Evolutionary conservation across 2,329 filamentous ascomycete species (phyloP), one percentile per base, ranked within the genome.

Genomic region (Purpureocillium takamizusanense): DNA sequence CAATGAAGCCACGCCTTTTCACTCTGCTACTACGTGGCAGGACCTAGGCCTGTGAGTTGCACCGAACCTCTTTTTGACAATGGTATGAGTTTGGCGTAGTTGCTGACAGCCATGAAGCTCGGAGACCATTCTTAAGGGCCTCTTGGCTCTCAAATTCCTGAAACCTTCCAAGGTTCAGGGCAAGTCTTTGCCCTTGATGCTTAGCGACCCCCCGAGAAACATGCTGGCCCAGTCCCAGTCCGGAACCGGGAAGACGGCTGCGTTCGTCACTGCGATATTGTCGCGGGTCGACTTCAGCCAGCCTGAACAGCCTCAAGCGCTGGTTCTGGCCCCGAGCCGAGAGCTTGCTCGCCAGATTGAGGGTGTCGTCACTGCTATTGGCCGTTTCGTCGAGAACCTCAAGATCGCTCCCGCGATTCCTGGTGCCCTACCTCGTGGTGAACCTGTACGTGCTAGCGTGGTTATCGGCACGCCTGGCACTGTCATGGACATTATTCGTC

Each of bases 221-320:
- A 84, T 98, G 75, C 90, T 98, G 55, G 92, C 89, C 4, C 92
- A 98, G 65, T 98, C 92, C n/a, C 92, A 98, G 62, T 98, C 92
- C 2, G 92, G 92, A 51, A 98, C 92, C 15, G 92, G 92, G 55
- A 98, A 98, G 71, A 98, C 92, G 0, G 92, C 89, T 15, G 92
- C 92, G 16, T 98, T 98, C 60, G 86, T 92, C 33, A 81, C 95
- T 45, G 94, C 94, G 44, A 84, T 94, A 43, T 74, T 98, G 31
- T 85, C 85, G 42, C 86, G 92, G 46, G 66, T 97, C 55, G 87
- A 98, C 54, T 75, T 89, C 42, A 68, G 56, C 37, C 72, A 76
- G 46, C 72, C 80, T 15, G 66, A 77, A 21, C 70, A 76, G 47
- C 89, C 90, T 2, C 92, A 98, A 65, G 88, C 88, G 12, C 66